phyloP scores from a whole-genome alignment of 192 early-diverging fungal genomes.

The Dispira simplex region DNA sequence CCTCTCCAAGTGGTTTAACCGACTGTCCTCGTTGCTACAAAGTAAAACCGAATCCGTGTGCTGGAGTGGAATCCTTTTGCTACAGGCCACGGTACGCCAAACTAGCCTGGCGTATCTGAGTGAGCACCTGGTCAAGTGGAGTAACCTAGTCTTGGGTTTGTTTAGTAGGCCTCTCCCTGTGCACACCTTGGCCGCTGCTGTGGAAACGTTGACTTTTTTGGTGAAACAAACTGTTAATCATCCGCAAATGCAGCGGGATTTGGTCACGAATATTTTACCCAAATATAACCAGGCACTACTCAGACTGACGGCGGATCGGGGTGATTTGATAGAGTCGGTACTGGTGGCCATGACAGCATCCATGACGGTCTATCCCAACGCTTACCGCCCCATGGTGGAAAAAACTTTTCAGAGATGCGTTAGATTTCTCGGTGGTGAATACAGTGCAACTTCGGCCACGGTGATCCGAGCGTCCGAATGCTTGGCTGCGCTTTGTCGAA shows the following conservation, averaged over 20 bases:
- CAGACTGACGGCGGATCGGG: not conserved
- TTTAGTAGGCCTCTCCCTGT: not conserved
- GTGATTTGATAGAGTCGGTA: not conserved
- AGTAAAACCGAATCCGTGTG: not conserved
- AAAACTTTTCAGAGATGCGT: not conserved
- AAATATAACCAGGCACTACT: not conserved
- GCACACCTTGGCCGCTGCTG: not conserved
- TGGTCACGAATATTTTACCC: not conserved
- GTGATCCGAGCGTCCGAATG: not conserved
- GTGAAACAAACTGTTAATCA: not conserved
- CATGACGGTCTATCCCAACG: not conserved
- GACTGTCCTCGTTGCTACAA: not conserved
- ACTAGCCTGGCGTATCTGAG: not conserved
- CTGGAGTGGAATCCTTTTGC: not conserved
- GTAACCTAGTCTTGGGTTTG: not conserved
- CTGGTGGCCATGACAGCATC: not conserved
- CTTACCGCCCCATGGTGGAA: not conserved
- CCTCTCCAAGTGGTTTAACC: not conserved
- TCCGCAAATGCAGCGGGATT: not conserved
- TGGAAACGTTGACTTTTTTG: not conserved
- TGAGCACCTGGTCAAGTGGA: not conserved
- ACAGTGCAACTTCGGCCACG: not conserved
- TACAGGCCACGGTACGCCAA: not conserved
- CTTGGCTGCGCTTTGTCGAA: not conserved
- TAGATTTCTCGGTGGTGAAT: not conserved